Base-by-base conservation (phyloP, 2,329 filamentous ascomycete species). In the Cladosporium velox region DNA sequence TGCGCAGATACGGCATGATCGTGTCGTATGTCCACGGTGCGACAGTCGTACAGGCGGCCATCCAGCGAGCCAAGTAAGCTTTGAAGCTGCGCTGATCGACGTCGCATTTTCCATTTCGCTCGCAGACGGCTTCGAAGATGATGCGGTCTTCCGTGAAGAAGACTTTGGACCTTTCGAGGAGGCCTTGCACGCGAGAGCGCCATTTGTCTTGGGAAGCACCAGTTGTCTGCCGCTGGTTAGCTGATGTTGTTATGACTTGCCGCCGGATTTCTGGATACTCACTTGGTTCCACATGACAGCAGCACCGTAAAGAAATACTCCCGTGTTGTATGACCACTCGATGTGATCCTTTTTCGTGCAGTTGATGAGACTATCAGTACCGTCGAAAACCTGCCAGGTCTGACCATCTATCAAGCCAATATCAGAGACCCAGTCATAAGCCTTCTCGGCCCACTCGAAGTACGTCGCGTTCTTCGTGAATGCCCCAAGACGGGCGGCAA, bases 371-470 rank as follows among this genome's bases (percentile, higher is more conserved):
- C 68, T 76, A 67, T 81, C 79, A 65, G 81, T 76, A 59, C 82
- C 82, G 64, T 84, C 81, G 69, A 75, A 83, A 73, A 80, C 79
- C 65, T 80, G 76, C 71, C 77, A 81, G 15, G 70, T 69, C n/a
- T 52, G 59, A 44, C 67, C 71, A 68, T 91, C 84, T 66, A 91
- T 83, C 65, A 92, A 80, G 15, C 86, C 85, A 6, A 88, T 77
- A 4, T 57, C 64, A 6, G 70, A 69, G 61, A 74, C 70, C 77
- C 77, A 79, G 64, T 78, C 72, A 71, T 72, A 79, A 64, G 71
- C 72, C 59, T 68, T 72, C 61, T 79, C 77, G 1, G 85, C 85
- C 88, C 88, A 91, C 72, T 91, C 85, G 79, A 81, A 68, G 71
- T 90, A 91, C 0, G 85, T 88, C 65, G 68, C n/a, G 65, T 78